These are phyloP conservation scores for Eragrostis curvula DNA, from an alignment of 176 grass and related monocot species.

Conservation along the genomic window DNA sequence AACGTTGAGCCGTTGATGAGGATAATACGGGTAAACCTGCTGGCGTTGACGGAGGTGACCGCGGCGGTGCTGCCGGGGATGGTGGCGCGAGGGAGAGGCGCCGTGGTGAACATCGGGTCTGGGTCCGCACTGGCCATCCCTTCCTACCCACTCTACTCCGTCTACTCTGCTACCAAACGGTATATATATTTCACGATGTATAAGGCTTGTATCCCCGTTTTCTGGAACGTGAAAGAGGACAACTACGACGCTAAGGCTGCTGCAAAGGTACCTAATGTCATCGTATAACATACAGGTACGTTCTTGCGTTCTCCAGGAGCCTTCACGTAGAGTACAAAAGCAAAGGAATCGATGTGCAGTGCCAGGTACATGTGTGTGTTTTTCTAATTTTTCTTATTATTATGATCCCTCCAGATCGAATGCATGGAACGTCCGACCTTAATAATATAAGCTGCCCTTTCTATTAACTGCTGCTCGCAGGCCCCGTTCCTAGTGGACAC, in stretches of 20 bases:
- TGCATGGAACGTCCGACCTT: too few species aligned
- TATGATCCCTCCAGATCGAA: too few species aligned
- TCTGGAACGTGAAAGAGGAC: too few species aligned
- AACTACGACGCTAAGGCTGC: too few species aligned
- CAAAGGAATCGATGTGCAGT: slow-evolving; percentile 65
- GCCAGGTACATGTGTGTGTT: slow-evolving; percentile 32
- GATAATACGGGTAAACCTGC: slow-evolving; percentile 51
- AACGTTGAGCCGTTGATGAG: slow-evolving; percentile 37
- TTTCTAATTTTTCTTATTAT: too few species aligned
- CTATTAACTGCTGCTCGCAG: too few species aligned
- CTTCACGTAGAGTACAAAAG: slow-evolving; percentile 57
- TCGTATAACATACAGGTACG: too few species aligned
- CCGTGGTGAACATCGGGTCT: slow-evolving; percentile 66
- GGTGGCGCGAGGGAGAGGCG: slow-evolving; percentile 46
- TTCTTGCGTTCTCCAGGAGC: slow-evolving; percentile 50
- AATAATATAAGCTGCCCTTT: too few species aligned
- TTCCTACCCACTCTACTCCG: slow-evolving; percentile 50
- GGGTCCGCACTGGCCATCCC: slow-evolving; percentile 33
- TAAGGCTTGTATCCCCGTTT: too few species aligned
- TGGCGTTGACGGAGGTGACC: slow-evolving; percentile 44
- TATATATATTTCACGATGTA: not conserved
- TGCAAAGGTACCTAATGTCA: too few species aligned
- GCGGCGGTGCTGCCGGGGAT: slow-evolving; percentile 53
- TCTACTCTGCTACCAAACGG: slow-evolving; percentile 51
- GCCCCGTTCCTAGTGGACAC: slow-evolving; percentile 8